phyloP scores from a whole-genome alignment of 2,329 filamentous ascomycete species.

The Daldinia sp. region DNA sequence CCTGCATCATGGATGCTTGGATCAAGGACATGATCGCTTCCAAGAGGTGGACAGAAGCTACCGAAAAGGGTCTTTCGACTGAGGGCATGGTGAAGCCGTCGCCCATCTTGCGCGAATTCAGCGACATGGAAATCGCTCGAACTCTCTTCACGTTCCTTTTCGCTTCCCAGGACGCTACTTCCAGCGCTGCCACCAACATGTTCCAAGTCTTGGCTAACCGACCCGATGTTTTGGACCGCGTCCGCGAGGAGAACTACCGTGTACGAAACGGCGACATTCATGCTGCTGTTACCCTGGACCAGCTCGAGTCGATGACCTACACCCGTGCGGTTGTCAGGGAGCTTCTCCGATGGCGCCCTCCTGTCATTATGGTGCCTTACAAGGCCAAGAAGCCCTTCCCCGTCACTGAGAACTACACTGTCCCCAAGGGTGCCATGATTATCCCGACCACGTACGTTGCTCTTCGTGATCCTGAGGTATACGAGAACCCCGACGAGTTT shows the following conservation, averaged over 20 bases:
- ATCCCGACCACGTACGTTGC: slow-evolving; percentile 91
- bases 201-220: slow-evolving; percentile 95
- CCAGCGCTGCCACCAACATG: slow-evolving; percentile 91
- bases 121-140: slow-evolving; percentile 89
- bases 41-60: slow-evolving; percentile 78
- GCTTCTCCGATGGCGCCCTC: slow-evolving; percentile 90
- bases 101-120: slow-evolving; percentile 84
- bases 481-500: slow-evolving; percentile 86
- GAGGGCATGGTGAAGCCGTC: slow-evolving; percentile 81
- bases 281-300: slow-evolving; percentile 77
- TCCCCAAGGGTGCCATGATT: slow-evolving; percentile 93
- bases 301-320: slow-evolving; percentile 88
- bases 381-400: slow-evolving; percentile 94
- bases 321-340: slow-evolving; percentile 93
- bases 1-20: slow-evolving; percentile 97
- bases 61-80: slow-evolving; percentile 74
- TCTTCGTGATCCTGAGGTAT: slow-evolving; percentile 91
- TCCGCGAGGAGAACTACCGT: slow-evolving; percentile 88
- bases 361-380: slow-evolving; percentile 97
- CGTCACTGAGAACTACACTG: slow-evolving; percentile 86
- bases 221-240: slow-evolving; percentile 87
- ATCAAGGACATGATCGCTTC: slow-evolving; percentile 87
- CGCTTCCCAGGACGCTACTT: slow-evolving; percentile 96
- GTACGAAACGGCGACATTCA: slow-evolving; percentile 78
- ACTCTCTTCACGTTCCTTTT: slow-evolving; percentile 97